phyloP scores from a whole-genome alignment of 2,329 filamentous ascomycete genomes.

The Grosmannia serpens region DNA sequence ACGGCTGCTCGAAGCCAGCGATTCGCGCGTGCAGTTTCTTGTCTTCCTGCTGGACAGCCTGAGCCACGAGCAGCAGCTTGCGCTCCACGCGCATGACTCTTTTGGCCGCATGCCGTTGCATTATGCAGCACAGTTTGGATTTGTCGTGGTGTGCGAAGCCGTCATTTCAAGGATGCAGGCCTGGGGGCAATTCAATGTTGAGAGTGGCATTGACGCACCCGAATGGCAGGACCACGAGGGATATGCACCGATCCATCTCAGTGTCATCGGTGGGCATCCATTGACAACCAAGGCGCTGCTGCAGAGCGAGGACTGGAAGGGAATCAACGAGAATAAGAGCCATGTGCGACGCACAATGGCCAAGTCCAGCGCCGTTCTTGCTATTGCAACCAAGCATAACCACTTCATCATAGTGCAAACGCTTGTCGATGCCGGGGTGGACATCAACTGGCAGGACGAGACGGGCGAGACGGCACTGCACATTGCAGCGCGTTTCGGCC shows the following conservation, averaged over 20 bases:
- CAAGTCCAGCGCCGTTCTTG: constrained; percentile 78
- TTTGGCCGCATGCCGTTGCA: constrained; percentile 81
- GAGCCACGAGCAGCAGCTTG: constrained; percentile 51
- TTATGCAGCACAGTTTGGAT: constrained; percentile 90
- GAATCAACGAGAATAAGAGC: constrained; percentile 47
- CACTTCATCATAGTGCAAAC: constrained; percentile 75
- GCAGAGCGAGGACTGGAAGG: constrained; percentile 67
- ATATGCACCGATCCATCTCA: constrained; percentile 80
- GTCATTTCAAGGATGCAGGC: constrained; percentile 81
- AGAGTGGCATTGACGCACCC: constrained; percentile 73
- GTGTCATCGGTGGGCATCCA: constrained; percentile 82
- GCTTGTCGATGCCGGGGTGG: constrained; percentile 78
- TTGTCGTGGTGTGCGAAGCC: constrained; percentile 78
- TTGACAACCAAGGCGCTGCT: constrained; percentile 74
- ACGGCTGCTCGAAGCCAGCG: constrained; percentile 53
- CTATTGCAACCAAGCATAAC: constrained; percentile 79
- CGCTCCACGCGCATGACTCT: constrained; percentile 59
- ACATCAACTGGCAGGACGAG: constrained; percentile 87
- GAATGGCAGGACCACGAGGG: constrained; percentile 91
- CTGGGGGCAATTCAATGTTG: constrained; percentile 78
- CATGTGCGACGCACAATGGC: constrained; percentile 58
- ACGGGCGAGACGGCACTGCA: constrained; percentile 87
- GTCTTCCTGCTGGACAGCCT: constrained; percentile 55
- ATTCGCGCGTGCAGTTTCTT: constrained; percentile 63
- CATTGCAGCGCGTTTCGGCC: constrained; percentile 79